These are phyloP conservation scores for Myxozyma sirexii DNA, from an alignment of 805 yeast species.

Conservation along the genomic window DNA sequence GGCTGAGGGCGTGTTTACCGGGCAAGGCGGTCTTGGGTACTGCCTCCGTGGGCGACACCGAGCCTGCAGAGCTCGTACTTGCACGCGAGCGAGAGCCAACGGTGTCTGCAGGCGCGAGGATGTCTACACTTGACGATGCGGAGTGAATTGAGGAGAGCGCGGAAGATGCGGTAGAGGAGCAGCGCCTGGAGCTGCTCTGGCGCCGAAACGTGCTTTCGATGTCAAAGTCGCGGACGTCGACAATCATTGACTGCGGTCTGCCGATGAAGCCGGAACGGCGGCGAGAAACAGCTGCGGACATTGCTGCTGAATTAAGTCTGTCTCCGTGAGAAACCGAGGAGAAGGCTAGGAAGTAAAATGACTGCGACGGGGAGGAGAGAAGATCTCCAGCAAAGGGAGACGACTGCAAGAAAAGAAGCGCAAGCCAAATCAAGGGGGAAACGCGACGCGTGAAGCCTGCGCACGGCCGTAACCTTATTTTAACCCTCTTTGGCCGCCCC, in stretches of 20 bases:
- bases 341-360: background rate
- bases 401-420: background rate
- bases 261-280: slow-evolving; percentile 20
- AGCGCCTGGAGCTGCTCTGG: background rate
- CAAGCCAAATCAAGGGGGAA: slow-evolving; percentile 5
- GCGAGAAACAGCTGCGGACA: slow-evolving; percentile 11
- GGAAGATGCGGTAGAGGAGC: slow-evolving; percentile 1
- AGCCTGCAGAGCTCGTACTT: background rate
- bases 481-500: background rate
- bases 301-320: background rate
- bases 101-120: background rate
- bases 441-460: slow-evolving; percentile 1
- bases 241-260: slow-evolving; percentile 26
- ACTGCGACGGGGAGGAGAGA: no score
- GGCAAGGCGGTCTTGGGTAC: background rate
- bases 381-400: no score
- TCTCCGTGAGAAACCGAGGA: background rate
- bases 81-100: background rate
- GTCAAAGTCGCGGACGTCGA: slow-evolving; percentile 9
- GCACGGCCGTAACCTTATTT: slow-evolving; percentile 5
- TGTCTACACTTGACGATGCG: background rate
- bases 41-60: background rate
- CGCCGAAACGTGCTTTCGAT: slow-evolving; percentile 5
- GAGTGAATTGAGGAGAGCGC: slow-evolving; percentile 9
- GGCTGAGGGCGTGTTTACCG: slow-evolving; percentile 6